phyloP scores from a whole-genome alignment of 2,329 filamentous ascomycete species.

The Leptosphaerulina australis region DNA sequence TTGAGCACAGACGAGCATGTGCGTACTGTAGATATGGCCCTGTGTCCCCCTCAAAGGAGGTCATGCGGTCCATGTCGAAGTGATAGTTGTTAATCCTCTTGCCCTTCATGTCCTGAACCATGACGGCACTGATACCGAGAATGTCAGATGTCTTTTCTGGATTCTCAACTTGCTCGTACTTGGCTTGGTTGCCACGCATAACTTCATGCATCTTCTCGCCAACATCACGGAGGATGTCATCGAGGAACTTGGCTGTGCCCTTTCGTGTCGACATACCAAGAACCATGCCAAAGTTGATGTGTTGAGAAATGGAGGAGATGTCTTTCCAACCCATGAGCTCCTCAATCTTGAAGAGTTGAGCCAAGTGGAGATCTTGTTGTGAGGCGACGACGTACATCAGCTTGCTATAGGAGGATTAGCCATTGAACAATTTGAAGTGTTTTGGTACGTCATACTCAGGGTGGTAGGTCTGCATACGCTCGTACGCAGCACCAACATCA shows the following conservation, averaged over 20 bases:
- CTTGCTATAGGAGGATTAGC: slow-evolving; percentile 45
- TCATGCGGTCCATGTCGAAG: slow-evolving; percentile 83
- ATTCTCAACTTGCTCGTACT: slow-evolving; percentile 88
- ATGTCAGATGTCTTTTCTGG: slow-evolving; percentile 82
- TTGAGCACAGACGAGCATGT: slow-evolving; percentile 52
- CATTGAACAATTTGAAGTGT: neutral
- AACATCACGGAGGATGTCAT: slow-evolving; percentile 62
- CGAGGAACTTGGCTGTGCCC: slow-evolving; percentile 61
- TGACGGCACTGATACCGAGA: slow-evolving; percentile 90
- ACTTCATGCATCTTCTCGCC: slow-evolving; percentile 97
- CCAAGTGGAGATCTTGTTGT: slow-evolving; percentile 69
- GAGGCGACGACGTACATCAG: slow-evolving; percentile 71
- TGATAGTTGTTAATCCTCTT: slow-evolving; percentile 77
- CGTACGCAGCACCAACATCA: slow-evolving; percentile 69
- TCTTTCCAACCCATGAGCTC: slow-evolving; percentile 67
- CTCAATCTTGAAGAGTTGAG: slow-evolving; percentile 69
- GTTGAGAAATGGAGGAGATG: slow-evolving; percentile 63
- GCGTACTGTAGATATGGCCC: slow-evolving; percentile 86
- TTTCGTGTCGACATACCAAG: slow-evolving; percentile 68
- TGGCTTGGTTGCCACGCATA: slow-evolving; percentile 87
- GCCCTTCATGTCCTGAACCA: slow-evolving; percentile 97
- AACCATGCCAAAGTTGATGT: slow-evolving; percentile 71
- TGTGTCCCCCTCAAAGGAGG: slow-evolving; percentile 82
- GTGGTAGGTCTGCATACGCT: slow-evolving; percentile 66
- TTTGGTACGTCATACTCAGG: slow-evolving; percentile 55